Evolutionary conservation across 352 stramenopile species (phyloP), one percentile per base, ranked within the genome.

Genomic region (Phytophthora macrochlamydospora): DNA sequence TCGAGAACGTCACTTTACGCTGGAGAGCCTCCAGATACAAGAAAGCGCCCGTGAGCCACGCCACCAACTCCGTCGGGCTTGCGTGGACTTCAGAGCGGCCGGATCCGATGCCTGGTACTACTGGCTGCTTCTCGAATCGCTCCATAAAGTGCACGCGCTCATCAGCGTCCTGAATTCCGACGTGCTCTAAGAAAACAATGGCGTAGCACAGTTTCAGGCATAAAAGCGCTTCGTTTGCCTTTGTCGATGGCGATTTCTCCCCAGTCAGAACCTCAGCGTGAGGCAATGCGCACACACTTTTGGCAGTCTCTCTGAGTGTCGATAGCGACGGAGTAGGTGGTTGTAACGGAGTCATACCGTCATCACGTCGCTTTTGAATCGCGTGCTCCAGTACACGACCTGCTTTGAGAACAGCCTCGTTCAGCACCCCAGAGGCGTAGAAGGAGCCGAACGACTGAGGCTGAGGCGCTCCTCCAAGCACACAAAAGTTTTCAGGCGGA

Each of bases 21-120:
- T 91, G 78, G 56, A 91, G 67, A 18, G 79, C 67, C 60, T 93
- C 79, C 9, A 91, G 45, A 44, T 87, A 85, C 59, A 91, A 65
- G 58, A 90, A 93, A n/a, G 81, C 64, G 3, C 85, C 85, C 0
- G 84, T 84, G 24, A 91, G 67, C 85, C 85, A 93, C 33, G 80
- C 72, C 7, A 79, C 69, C 42, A 75, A 48, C 50, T 91, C 79
- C 7, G 67, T 61, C 0, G 65, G 38, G 31, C 48, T 71, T n/a
- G 30, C 67, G 30, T n/a, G 37, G 18, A 59, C 62, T 30, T 11
- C 43, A 42, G 18, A 49, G 18, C 33, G 35, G 8, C 48, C 5
- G 12, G 66, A 54, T 30, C 43, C 59, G 37, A 71, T 42, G 24
- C 45, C 18, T 51, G 69, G 71, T 14, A 66, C 37, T 5, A 60